phyloP scores from a whole-genome alignment of 2,329 filamentous ascomycete species.

The Kalmusia sp. region DNA sequence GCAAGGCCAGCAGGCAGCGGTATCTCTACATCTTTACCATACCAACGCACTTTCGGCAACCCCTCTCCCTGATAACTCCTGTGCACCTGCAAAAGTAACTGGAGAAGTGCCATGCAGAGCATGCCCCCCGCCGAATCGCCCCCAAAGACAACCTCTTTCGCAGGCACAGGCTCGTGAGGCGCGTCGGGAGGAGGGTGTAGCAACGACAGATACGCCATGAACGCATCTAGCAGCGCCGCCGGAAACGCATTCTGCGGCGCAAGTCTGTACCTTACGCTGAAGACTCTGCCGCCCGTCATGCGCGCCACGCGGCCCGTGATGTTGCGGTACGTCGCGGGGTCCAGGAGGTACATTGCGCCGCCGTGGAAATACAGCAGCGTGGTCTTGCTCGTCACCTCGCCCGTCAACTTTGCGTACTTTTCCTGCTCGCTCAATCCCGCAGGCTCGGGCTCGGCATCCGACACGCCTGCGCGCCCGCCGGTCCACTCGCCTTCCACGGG shows the following conservation, averaged over 20 bases:
- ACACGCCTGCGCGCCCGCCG: conserved; percentile 67
- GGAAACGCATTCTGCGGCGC: conserved; percentile 79
- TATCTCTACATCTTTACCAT: conserved; percentile 64
- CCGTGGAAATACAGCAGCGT: conserved; percentile 80
- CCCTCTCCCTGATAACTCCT: conserved; percentile 44
- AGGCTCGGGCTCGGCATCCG: conserved; percentile 59
- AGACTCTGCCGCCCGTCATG: conserved; percentile 70
- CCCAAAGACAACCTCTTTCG: conserved; percentile 72
- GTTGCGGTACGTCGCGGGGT: conserved; percentile 71
- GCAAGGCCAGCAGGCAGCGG: conserved; percentile 72
- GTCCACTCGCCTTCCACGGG: conserved; percentile 79
- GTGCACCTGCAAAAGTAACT: conserved; percentile 71
- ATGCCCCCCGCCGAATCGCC: conserved; percentile 82
- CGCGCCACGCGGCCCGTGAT: conserved; percentile 68
- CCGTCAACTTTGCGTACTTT: conserved; percentile 72
- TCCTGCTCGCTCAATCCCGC: conserved; percentile 64
- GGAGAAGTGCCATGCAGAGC: conserved; percentile 70
- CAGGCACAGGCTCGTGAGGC: conserved; percentile 69
- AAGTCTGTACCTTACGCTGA: conserved; percentile 76
- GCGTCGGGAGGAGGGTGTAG: conserved; percentile 74
- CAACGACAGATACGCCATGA: conserved; percentile 75
- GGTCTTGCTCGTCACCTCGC: conserved; percentile 67
- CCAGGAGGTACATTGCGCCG: conserved; percentile 75
- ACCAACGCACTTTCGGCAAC: conserved; percentile 62
- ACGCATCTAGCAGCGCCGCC: conserved; percentile 73